A percentile compares a stretch with the other conserved stretches of the same genome.
Conservation (phyloP, 306 rosid species). For the Ammopiptanthus mongolicus region DNA sequence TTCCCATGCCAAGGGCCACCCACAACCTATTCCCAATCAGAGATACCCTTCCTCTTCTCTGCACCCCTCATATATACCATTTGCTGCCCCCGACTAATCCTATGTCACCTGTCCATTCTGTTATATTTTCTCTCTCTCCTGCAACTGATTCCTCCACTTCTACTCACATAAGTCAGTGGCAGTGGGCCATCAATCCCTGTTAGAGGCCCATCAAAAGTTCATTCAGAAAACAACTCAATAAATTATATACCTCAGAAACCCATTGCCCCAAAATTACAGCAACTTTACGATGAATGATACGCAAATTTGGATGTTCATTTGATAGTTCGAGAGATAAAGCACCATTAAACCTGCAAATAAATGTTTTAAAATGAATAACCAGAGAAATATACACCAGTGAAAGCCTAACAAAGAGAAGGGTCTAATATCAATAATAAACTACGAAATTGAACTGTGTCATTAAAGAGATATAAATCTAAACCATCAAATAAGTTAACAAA, state of each 20-base stretch:
- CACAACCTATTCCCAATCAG: no score
- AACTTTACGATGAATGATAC: slow-evolving; percentile 84
- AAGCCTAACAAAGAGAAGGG: slow-evolving; percentile 10
- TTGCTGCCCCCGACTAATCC: no score
- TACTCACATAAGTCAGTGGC: no score
- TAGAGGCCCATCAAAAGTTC: not conserved
- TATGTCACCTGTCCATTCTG: no score
- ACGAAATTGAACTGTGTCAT: not conserved
- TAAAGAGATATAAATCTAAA: slow-evolving; percentile 21
- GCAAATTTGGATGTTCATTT: slow-evolving; percentile 82
- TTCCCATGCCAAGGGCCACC: no score
- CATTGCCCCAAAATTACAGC: slow-evolving; percentile 93
- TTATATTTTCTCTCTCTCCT: no score
- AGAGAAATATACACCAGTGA: not conserved
- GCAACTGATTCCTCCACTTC: no score
- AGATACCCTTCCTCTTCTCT: no score
- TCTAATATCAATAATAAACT: slow-evolving; percentile 7
- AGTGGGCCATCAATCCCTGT: no score
- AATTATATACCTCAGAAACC: slow-evolving; percentile 88
- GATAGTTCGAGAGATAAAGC: slow-evolving; percentile 87
- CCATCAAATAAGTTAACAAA: slow-evolving; percentile 1
- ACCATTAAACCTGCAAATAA: slow-evolving; percentile 79
- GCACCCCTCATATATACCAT: no score
- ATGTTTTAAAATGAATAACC: slow-evolving; percentile 17
- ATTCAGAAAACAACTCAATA: slow-evolving; percentile 6